Evolutionary conservation across 169 alveolate genomes (phyloP).

Genomic region (Theileria equi): DNA sequence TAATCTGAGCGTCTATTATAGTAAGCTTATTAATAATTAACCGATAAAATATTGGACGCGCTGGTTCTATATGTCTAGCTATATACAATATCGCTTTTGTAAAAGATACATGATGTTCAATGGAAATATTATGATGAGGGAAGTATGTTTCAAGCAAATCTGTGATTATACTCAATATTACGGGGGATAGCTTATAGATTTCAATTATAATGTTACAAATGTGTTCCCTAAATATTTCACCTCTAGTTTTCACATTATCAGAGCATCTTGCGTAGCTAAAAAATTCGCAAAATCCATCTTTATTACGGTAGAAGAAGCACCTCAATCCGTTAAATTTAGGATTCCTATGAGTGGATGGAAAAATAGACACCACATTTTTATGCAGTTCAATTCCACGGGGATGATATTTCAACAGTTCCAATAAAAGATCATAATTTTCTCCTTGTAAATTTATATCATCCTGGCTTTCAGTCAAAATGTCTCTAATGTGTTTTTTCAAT

Average conservation of each 20-base stretch:
- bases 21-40: conserved; percentile 49
- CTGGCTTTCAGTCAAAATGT: conserved; percentile 19
- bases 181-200: conserved; percentile 40
- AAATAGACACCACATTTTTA: conserved; percentile 14
- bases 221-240: background rate
- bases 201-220: conserved; percentile 33
- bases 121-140: conserved; percentile 56
- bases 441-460: conserved; percentile 49
- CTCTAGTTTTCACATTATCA: conserved; percentile 36
- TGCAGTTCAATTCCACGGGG: conserved; percentile 18
- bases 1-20: conserved; percentile 59
- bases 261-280: conserved; percentile 63
- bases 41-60: conserved; percentile 28
- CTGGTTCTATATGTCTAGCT: conserved; percentile 6
- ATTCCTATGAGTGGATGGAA: conserved; percentile 48
- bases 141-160: conserved; percentile 28
- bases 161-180: conserved; percentile 20
- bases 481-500: conserved; percentile 40
- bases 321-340: conserved; percentile 47
- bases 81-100: conserved; percentile 23
- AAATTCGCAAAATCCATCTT: conserved; percentile 34
- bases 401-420: conserved; percentile 40
- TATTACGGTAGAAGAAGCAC: conserved; percentile 42
- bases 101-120: conserved; percentile 50
- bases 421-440: conserved; percentile 41